phyloP scores from a whole-genome alignment of 1,284 basidiomycete genomes.

The Papiliotrema flavescens region DNA sequence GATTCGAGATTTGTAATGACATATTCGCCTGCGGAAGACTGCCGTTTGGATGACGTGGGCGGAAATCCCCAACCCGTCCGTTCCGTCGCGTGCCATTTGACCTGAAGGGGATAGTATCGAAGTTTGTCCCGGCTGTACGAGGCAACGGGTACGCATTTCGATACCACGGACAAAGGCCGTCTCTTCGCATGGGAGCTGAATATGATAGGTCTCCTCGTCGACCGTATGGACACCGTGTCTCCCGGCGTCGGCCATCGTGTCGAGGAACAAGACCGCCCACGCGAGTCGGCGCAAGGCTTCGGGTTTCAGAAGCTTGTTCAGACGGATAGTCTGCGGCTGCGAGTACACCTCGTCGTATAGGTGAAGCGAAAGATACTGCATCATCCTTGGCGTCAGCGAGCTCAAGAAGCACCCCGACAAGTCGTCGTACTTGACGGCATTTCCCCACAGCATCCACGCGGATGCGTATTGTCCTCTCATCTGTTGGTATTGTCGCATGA shows the following conservation, averaged over 20 bases:
- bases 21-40: slow-evolving; percentile 4
- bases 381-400: slow-evolving; percentile 19
- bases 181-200: slow-evolving; percentile 18
- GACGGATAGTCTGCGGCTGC: not conserved
- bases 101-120: not conserved
- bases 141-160: not conserved
- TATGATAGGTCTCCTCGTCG: slow-evolving; percentile 6
- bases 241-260: slow-evolving; percentile 8
- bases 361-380: slow-evolving; percentile 21
- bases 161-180: slow-evolving; percentile 7
- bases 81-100: not conserved
- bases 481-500: slow-evolving; percentile 5
- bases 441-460: slow-evolving; percentile 12
- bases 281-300: slow-evolving; percentile 7
- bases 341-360: slow-evolving; percentile 13
- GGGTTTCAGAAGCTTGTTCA: slow-evolving; percentile 7
- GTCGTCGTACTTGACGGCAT: slow-evolving; percentile 6
- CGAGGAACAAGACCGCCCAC: slow-evolving; percentile 12
- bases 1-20: slow-evolving; percentile 6
- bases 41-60: slow-evolving; percentile 5
- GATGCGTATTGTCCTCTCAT: slow-evolving; percentile 10
- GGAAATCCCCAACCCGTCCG: slow-evolving; percentile 2
- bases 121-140: not conserved
- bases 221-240: slow-evolving; percentile 6
- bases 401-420: not conserved